Base-by-base conservation (phyloP, 2,329 filamentous ascomycete species). In the Sarocladium strictum region DNA sequence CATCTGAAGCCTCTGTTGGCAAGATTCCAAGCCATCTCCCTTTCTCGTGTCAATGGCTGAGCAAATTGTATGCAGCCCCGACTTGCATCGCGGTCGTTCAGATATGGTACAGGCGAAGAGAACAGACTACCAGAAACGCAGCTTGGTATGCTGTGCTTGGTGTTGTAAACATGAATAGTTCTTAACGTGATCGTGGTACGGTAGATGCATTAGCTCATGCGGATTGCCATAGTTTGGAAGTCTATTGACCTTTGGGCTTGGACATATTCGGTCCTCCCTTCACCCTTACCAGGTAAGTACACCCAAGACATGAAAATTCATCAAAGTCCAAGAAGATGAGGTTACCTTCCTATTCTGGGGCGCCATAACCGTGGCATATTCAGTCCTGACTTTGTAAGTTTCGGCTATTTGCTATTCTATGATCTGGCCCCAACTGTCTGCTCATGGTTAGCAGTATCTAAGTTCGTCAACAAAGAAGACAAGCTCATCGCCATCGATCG, bases 401-500 rank as follows among this genome's bases (percentile, higher is more conserved):
- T 23, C 73, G 14, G 75, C 84, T n/a, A 70, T 78, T 66, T 54
- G 23, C 15, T 24, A n/a, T 1, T 15, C 21, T 50, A 50, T 12
- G 1, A 19, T 45, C 3, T 43, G 5, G 23, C 33, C 23, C 3
- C 12, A 27, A n/a, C 3, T 12, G 21, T 37, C 3, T 15, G 23
- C 12, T 9, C 4, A 29, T 43, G 52, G 3, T 54, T 41, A 27
- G 7, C 9, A 59, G 60, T 54, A 41, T 77, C 17, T 76, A 79
- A 76, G 19, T 85, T 84, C 50, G 70, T 86, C 2, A 72, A 68
- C 0, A 73, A 77, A 3, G 70, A 78, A 14, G 82, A 86, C 45
- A 83, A 79, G 54, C 61, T 82, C 0, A 67, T 84, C 10, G 81
- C 82, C 0, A 74, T 85, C 11, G 81, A 85, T 61, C 71, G 81